Percentiles rank a stretch among this genome's conserved stretches.
phyloP scores from a whole-genome alignment of 768 basidiomycete species.

The Suillus subluteus region DNA sequence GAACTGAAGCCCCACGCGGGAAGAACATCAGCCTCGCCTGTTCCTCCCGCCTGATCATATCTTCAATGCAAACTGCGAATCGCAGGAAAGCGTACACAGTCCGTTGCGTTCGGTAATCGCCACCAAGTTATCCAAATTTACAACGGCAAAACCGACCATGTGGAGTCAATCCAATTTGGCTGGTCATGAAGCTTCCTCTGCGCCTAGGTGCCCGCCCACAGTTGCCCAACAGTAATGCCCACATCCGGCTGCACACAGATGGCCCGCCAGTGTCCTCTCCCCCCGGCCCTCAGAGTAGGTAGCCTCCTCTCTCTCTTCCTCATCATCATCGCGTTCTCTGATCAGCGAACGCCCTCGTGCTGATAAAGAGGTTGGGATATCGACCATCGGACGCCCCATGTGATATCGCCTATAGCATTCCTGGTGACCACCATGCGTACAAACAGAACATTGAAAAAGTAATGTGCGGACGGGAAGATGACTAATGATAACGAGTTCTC shows the following conservation, averaged over 20 bases:
- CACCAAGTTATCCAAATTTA: background rate
- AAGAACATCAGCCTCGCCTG: no score
- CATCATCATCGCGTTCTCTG: conserved; percentile 22
- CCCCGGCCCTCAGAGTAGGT: conserved; percentile 6
- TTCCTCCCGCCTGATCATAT: no score
- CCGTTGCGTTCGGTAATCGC: background rate
- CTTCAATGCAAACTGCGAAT: background rate
- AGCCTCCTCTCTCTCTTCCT: conserved; percentile 17
- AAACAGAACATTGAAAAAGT: conserved; percentile 75
- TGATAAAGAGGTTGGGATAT: conserved; percentile 31
- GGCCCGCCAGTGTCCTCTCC: conserved; percentile 42
- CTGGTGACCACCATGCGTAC: conserved; percentile 82
- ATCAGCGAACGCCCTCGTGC: conserved; percentile 27
- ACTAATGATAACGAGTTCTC: conserved; percentile 40
- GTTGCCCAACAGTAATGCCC: conserved; percentile 81
- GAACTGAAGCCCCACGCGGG: no score
- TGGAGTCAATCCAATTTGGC: background rate
- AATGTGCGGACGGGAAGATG: conserved; percentile 76
- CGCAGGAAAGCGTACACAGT: background rate
- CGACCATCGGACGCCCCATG: conserved; percentile 57
- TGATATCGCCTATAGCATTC: conserved; percentile 76
- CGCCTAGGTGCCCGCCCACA: conserved; percentile 13
- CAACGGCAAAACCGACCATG: no score
- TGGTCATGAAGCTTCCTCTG: conserved; percentile 6
- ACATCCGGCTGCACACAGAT: conserved; percentile 79